Percentiles rank a stretch among this genome's conserved stretches.
phyloP scores from a whole-genome alignment of 2,329 filamentous ascomycete species.

The Rhynchosporium secalis region DNA sequence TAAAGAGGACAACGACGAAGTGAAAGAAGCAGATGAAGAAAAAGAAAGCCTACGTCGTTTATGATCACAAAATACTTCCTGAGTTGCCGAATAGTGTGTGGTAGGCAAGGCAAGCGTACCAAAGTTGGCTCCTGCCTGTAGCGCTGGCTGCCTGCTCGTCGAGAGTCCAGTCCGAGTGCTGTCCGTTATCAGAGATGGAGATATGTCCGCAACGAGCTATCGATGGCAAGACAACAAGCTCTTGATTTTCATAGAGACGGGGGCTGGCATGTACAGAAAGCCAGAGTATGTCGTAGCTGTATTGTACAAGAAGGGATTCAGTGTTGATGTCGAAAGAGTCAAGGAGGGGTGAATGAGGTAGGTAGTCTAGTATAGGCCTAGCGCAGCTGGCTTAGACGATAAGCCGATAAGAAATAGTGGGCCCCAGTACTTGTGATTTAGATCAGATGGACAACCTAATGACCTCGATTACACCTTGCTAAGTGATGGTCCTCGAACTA shows the following conservation, averaged over 20 bases:
- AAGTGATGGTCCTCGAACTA: neutral
- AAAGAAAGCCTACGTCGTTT: conserved; percentile 23
- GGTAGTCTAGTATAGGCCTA: neutral
- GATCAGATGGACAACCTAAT: neutral
- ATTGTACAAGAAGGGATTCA: conserved; percentile 12
- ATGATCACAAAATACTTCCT: conserved; percentile 11
- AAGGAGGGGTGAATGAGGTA: conserved; percentile 9
- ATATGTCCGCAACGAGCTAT: conserved; percentile 16
- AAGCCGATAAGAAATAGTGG: conserved; percentile 11
- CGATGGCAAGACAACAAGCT: conserved; percentile 10
- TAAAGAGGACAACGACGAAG: conserved; percentile 7
- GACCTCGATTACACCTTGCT: neutral
- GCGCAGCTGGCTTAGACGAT: neutral
- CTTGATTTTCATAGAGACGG: conserved; percentile 8
- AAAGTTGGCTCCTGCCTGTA: conserved; percentile 23
- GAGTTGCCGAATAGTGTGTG: conserved; percentile 14
- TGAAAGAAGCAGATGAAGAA: conserved; percentile 13
- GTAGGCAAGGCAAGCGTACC: conserved; percentile 13
- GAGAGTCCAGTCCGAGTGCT: conserved; percentile 18
- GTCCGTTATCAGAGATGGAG: conserved; percentile 9
- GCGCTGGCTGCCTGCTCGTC: conserved; percentile 21
- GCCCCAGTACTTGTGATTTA: neutral
- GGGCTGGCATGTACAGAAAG: conserved; percentile 9
- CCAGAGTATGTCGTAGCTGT: conserved; percentile 8
- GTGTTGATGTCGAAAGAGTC: conserved; percentile 7